phyloP scores from a whole-genome alignment of 192 early-diverging fungal genomes.

The Linnemannia zychae region DNA sequence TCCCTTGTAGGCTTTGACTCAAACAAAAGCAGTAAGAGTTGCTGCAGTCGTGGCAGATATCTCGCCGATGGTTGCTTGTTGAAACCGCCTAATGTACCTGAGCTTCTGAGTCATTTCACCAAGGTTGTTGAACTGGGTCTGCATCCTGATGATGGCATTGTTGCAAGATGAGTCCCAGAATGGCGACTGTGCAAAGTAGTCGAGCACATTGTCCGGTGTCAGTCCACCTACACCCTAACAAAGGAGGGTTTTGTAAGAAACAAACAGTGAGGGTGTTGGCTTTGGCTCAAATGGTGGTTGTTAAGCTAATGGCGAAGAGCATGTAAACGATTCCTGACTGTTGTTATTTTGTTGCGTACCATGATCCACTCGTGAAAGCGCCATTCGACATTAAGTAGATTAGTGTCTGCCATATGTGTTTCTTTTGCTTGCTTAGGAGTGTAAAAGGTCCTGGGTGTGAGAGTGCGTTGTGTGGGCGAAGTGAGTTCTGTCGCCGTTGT shows the following conservation, averaged over 20 bases:
- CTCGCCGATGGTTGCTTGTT: background rate
- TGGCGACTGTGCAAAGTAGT: constrained; percentile 85
- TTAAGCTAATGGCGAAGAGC: background rate
- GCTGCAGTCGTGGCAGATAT: background rate
- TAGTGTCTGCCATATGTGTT: constrained; percentile 10
- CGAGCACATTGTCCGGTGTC: constrained; percentile 79
- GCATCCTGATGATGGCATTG: constrained; percentile 84
- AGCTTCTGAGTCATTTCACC: constrained; percentile 61
- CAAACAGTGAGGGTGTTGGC: background rate
- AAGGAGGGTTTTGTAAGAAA: background rate
- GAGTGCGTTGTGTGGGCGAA: background rate
- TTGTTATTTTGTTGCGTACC: constrained; percentile 9
- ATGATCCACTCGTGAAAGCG: constrained; percentile 57
- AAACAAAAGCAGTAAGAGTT: background rate
- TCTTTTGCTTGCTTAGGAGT: background rate
- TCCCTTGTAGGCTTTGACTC: background rate
- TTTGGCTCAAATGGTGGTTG: background rate
- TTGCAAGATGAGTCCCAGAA: constrained; percentile 88
- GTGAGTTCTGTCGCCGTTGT: background rate
- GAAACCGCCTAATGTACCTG: constrained; percentile 35
- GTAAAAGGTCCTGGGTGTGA: background rate
- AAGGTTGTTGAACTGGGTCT: constrained; percentile 85
- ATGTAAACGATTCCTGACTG: background rate
- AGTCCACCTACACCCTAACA: constrained; percentile 74
- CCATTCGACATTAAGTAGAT: constrained; percentile 50